Conservation (phyloP, 352 stramenopile species). For the Phytopythium sindhum region DNA sequence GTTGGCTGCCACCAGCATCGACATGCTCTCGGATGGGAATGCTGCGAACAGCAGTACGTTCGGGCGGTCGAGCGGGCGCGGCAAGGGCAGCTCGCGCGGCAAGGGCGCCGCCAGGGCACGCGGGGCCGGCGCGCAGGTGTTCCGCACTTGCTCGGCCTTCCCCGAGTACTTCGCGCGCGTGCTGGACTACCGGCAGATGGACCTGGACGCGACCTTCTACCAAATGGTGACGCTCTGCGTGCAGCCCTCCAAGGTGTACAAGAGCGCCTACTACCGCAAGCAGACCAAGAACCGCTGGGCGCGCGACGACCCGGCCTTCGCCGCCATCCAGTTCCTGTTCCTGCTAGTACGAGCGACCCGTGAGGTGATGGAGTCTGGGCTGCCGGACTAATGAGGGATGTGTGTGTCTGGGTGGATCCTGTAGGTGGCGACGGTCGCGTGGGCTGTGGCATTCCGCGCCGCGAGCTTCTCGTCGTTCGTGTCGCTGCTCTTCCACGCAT, state of each 20-base stretch:
- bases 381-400: not conserved
- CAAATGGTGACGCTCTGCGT: constrained; percentile 88
- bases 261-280: constrained; percentile 85
- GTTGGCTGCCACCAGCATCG: not conserved
- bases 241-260: constrained; percentile 84
- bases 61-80: not conserved
- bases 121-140: constrained; percentile 36
- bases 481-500: constrained; percentile 70
- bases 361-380: too few species aligned
- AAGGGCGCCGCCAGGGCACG: not conserved
- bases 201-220: constrained; percentile 86
- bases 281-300: constrained; percentile 99
- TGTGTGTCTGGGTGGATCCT: not conserved
- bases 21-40: constrained; percentile 2
- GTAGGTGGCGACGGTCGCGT: constrained; percentile 61
- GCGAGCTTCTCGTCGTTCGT: constrained; percentile 42
- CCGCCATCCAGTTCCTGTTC: constrained; percentile 93
- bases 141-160: constrained; percentile 68
- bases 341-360: constrained; percentile 42
- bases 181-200: constrained; percentile 84
- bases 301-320: constrained; percentile 96
- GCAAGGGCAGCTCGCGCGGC: constrained; percentile 4
- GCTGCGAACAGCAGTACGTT: not conserved
- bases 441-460: constrained; percentile 76
- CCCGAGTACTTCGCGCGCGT: constrained; percentile 84